These are phyloP conservation scores for Gnomoniopsis sp. DNA, from an alignment of 2,329 filamentous ascomycete genomes.

Conservation along the genomic window DNA sequence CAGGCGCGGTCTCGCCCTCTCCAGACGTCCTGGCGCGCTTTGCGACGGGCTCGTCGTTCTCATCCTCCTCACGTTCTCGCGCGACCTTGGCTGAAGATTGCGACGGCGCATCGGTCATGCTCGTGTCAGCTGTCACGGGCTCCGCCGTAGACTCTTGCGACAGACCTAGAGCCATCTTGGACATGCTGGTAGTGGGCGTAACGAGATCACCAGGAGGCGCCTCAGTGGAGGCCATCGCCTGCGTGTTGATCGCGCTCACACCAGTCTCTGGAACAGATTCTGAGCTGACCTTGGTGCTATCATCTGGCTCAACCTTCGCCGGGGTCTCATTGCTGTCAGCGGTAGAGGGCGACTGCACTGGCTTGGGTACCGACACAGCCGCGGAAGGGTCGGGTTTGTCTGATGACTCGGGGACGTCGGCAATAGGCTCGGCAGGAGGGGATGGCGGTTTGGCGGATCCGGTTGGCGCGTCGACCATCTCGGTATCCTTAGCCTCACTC, in stretches of 20 bases:
- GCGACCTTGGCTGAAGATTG: conserved; percentile 55
- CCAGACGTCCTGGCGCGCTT: conserved; percentile 71
- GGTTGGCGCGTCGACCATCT: conserved; percentile 29
- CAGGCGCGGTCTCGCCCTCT: conserved; percentile 29
- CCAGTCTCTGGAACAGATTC: background rate
- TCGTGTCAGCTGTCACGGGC: conserved; percentile 33
- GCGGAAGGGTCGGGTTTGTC: background rate
- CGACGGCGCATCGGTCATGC: conserved; percentile 40
- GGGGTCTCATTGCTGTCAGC: background rate
- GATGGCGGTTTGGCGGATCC: conserved; percentile 18
- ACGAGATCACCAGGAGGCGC: conserved; percentile 32
- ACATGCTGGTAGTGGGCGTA: conserved; percentile 34
- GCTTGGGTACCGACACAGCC: background rate
- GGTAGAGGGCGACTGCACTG: background rate
- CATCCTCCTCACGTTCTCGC: conserved; percentile 75
- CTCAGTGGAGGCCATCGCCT: conserved; percentile 23
- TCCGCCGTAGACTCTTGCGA: conserved; percentile 27
- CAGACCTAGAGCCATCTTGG: conserved; percentile 36
- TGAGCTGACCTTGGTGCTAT: background rate
- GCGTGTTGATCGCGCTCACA: conserved; percentile 18
- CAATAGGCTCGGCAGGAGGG: conserved; percentile 8
- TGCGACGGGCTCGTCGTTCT: conserved; percentile 61
- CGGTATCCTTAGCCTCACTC: conserved; percentile 21
- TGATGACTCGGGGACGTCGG: background rate
- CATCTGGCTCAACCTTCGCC: background rate